phyloP scores from a whole-genome alignment of 495 filamentous ascomycete species.

The Aspergillus campestris region DNA sequence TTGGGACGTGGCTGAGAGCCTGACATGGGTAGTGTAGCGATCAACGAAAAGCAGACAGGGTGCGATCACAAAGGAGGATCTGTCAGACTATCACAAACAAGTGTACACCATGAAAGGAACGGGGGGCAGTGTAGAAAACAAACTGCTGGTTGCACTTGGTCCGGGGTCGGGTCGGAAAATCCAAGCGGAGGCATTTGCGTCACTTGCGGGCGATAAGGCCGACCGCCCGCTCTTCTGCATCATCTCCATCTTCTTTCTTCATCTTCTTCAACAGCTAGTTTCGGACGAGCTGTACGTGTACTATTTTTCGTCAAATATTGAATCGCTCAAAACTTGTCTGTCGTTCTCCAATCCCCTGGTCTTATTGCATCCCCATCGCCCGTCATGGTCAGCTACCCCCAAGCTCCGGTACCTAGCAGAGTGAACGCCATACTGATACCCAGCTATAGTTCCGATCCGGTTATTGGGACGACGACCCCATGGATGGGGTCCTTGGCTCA shows the following conservation, averaged over 20 bases:
- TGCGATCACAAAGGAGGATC: no score
- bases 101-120: no score
- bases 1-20: constrained; percentile 66
- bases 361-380: neutral
- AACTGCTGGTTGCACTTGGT: constrained; percentile 16
- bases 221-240: constrained; percentile 3
- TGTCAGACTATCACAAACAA: no score
- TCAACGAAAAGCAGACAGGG: no score
- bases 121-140: constrained; percentile 5
- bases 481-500: constrained; percentile 38
- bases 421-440: no score
- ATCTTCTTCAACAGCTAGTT: no score
- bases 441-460: constrained; percentile 40
- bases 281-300: no score
- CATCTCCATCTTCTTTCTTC: neutral
- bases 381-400: constrained; percentile 20
- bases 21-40: constrained; percentile 41
- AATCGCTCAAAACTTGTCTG: neutral
- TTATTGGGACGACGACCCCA: constrained; percentile 51
- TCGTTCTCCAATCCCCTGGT: neutral
- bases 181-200: constrained; percentile 34
- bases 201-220: constrained; percentile 25
- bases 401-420: neutral
- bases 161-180: constrained; percentile 43
- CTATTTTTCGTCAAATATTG: no score